A percentile compares a stretch with the other conserved stretches of the same genome.
Evolutionary conservation across 305 asterid genomes (phyloP).

Genomic region (Petunia hybrid): DNA sequence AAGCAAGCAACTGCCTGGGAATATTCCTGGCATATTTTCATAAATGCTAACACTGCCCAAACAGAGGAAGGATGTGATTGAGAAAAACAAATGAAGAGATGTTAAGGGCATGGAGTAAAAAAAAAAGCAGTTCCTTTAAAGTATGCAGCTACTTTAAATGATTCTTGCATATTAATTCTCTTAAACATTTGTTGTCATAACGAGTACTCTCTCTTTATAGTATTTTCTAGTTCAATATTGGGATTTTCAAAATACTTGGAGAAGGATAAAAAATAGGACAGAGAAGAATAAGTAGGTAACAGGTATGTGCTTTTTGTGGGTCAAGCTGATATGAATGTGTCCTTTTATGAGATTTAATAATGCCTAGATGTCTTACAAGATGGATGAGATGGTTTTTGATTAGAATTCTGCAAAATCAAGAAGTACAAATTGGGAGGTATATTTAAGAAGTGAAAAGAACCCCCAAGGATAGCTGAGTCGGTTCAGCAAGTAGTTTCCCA

Average conservation of each 20-base stretch:
- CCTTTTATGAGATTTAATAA: neutral
- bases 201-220: neutral
- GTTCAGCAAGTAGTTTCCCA: too few relatives aligned
- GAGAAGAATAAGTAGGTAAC: slow-evolving; percentile 2
- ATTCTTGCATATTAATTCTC: neutral
- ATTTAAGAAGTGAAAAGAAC: neutral
- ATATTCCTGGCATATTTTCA: slow-evolving; percentile 4
- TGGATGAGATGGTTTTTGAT: slow-evolving; percentile 11
- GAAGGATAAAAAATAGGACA: neutral
- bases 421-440: neutral
- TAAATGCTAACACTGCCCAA: neutral
- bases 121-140: neutral
- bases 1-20: neutral
- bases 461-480: too few relatives aligned
- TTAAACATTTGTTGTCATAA: neutral
- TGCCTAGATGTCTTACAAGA: slow-evolving; percentile 11
- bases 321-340: slow-evolving; percentile 21
- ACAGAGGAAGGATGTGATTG: neutral
- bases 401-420: slow-evolving; percentile 4
- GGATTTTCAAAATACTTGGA: slow-evolving; percentile 9
- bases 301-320: slow-evolving; percentile 13
- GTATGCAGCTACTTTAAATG: neutral
- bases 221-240: neutral
- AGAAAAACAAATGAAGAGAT: slow-evolving; percentile 14
- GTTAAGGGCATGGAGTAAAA: slow-evolving; percentile 11